Percentiles rank a stretch among this genome's conserved stretches.
These are phyloP conservation scores for Symbiotaphrina buchneri DNA, from an alignment of 495 filamentous ascomycete species.

Conservation along the genomic window DNA sequence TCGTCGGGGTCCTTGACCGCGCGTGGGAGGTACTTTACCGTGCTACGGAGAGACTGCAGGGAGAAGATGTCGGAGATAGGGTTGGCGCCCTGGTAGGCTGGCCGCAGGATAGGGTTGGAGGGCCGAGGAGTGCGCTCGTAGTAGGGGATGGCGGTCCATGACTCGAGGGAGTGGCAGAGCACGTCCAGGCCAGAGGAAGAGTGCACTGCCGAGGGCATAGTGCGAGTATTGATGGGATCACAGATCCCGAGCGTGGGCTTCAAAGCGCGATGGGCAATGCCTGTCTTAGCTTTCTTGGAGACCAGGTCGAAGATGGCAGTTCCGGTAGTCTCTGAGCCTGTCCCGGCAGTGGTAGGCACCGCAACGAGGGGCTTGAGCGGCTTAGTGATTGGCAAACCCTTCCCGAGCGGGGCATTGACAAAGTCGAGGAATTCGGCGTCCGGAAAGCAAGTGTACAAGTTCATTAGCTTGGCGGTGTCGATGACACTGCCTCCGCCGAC, in stretches of 20 bases:
- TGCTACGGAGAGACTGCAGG: constrained; percentile 53
- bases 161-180: constrained; percentile 80
- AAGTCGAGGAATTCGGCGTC: constrained; percentile 89
- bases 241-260: constrained; percentile 93
- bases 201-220: constrained; percentile 85
- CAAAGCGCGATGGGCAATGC: constrained; percentile 81
- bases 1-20: constrained; percentile 75
- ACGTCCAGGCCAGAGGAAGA: constrained; percentile 81
- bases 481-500: constrained; percentile 63
- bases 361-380: constrained; percentile 71
- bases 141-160: constrained; percentile 92
- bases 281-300: constrained; percentile 72
- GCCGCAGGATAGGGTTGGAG: constrained; percentile 70
- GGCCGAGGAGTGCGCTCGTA: constrained; percentile 65
- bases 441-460: constrained; percentile 74
- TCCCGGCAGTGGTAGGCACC: constrained; percentile 87
- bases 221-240: constrained; percentile 82
- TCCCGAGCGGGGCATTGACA: constrained; percentile 86
- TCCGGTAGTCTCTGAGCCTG: constrained; percentile 86
- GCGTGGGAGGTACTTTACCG: constrained; percentile 77
- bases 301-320: constrained; percentile 96
- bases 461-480: constrained; percentile 97
- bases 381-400: constrained; percentile 59
- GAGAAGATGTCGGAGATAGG: constrained; percentile 95
- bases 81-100: constrained; percentile 92